These are phyloP conservation scores for Hippophae gyantsensis DNA, from an alignment of 306 rosid species.

Conservation along the genomic window DNA sequence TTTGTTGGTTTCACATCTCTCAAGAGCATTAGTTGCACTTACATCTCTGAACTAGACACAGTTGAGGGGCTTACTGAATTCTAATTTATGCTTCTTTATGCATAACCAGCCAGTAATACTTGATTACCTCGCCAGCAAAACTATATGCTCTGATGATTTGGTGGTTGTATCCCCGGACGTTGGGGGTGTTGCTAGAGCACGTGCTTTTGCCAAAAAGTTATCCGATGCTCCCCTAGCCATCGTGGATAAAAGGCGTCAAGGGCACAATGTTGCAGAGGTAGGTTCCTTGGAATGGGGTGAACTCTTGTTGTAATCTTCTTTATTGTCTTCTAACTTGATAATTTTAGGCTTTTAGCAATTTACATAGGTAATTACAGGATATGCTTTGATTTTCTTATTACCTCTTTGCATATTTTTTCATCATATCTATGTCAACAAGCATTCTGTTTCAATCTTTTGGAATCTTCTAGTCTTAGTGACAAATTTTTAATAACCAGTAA, in stretches of 20 bases:
- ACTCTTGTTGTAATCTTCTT: neutral
- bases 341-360: no score
- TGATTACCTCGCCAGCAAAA: conserved; percentile 98
- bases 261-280: conserved; percentile 90
- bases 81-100: conserved; percentile 22
- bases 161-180: conserved; percentile 99
- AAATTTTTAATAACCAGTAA: no score
- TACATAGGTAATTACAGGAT: neutral
- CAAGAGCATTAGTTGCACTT: neutral
- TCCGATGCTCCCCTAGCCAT: conserved; percentile 98
- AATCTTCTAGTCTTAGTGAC: no score
- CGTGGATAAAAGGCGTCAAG: conserved; percentile 95
- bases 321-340: neutral
- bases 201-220: conserved; percentile 90
- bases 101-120: conserved; percentile 86
- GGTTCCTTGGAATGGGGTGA: conserved; percentile 4
- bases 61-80: conserved; percentile 16
- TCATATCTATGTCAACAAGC: no score
- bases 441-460: no score
- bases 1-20: no score
- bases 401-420: no score
- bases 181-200: conserved; percentile 99
- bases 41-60: neutral
- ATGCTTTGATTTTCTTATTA: neutral
- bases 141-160: conserved; percentile 78